Conservation (phyloP, 2,329 filamentous ascomycete genomes). For the Fusarium compactum region DNA sequence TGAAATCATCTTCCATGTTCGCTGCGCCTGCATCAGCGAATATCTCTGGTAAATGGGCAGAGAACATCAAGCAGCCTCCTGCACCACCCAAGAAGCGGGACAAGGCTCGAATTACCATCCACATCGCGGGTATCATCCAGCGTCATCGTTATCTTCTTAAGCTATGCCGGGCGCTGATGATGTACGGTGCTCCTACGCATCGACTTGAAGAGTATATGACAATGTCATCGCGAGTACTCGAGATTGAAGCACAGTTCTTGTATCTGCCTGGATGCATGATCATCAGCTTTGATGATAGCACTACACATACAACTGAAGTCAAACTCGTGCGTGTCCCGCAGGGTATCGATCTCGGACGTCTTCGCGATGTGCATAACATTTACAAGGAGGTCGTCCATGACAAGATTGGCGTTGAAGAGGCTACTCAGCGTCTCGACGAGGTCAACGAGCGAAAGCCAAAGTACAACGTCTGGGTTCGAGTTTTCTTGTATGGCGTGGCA, state of each 20-base stretch:
- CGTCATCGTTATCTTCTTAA: conserved; percentile 87
- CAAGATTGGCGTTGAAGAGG: conserved; percentile 77
- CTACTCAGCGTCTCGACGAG: conserved; percentile 70
- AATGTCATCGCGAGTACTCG: conserved; percentile 88
- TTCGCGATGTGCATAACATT: conserved; percentile 79
- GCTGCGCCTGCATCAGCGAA: conserved; percentile 61
- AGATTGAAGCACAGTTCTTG: conserved; percentile 89
- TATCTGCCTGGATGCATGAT: conserved; percentile 96
- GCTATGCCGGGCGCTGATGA: conserved; percentile 88
- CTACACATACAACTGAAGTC: conserved; percentile 82
- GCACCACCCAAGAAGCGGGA: conserved; percentile 54
- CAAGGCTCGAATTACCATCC: conserved; percentile 62
- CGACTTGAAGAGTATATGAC: conserved; percentile 91
- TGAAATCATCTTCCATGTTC: conserved; percentile 67
- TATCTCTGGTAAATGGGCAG: conserved; percentile 58
- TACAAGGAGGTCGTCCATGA: conserved; percentile 89
- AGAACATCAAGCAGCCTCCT: conserved; percentile 57
- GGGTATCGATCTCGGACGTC: conserved; percentile 78
- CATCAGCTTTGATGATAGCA: conserved; percentile 84
- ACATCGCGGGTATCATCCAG: conserved; percentile 77
- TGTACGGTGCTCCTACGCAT: conserved; percentile 90
- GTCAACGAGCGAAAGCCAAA: conserved; percentile 61
- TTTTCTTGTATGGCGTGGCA: conserved; percentile 80
- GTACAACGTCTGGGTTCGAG: conserved; percentile 64
- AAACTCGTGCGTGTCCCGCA: conserved; percentile 77